phyloP scores from a whole-genome alignment of 257 asterid species.

The Datura wrightii region DNA sequence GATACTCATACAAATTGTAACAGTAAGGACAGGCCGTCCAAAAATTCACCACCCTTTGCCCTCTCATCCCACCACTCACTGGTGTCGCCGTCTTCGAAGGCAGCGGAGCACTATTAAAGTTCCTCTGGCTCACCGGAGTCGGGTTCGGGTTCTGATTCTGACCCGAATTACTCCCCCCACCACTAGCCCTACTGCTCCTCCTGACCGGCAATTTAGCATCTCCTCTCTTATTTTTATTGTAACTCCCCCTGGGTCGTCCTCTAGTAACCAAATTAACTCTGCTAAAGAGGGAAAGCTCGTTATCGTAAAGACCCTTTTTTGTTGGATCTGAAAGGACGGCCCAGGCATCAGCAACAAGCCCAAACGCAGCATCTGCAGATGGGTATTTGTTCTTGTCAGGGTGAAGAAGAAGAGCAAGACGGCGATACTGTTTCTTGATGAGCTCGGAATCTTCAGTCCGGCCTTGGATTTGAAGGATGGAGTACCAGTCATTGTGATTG shows the following conservation, averaged over 20 bases:
- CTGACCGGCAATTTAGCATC: constrained; percentile 72
- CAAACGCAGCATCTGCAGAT: constrained; percentile 85
- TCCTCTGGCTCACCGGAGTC: constrained; percentile 21
- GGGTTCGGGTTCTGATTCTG: constrained; percentile 20
- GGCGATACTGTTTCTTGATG: constrained; percentile 82
- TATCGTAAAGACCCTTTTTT: constrained; percentile 60
- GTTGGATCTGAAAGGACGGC: constrained; percentile 72
- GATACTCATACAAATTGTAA: constrained; percentile 76
- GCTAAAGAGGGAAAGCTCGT: constrained; percentile 54
- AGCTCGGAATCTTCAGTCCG: constrained; percentile 68
- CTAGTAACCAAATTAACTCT: constrained; percentile 61
- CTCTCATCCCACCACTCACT: constrained; percentile 30
- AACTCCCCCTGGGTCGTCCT: constrained; percentile 37
- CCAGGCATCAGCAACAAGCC: constrained; percentile 91
- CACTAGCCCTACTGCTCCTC: constrained; percentile 44
- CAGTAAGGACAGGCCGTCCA: constrained; percentile 98
- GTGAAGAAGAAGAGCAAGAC: constrained; percentile 90
- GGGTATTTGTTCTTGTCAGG: constrained; percentile 90
- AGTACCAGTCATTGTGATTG: constrained; percentile 80
- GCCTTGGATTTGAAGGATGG: constrained; percentile 66
- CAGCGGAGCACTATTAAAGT: neutral
- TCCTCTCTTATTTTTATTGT: constrained; percentile 37
- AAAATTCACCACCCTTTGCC: constrained; percentile 39
- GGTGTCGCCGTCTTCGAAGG: neutral
- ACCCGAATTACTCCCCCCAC: constrained; percentile 34